phyloP scores from a whole-genome alignment of 352 stramenopile species.

The Phytophthora syringae region DNA sequence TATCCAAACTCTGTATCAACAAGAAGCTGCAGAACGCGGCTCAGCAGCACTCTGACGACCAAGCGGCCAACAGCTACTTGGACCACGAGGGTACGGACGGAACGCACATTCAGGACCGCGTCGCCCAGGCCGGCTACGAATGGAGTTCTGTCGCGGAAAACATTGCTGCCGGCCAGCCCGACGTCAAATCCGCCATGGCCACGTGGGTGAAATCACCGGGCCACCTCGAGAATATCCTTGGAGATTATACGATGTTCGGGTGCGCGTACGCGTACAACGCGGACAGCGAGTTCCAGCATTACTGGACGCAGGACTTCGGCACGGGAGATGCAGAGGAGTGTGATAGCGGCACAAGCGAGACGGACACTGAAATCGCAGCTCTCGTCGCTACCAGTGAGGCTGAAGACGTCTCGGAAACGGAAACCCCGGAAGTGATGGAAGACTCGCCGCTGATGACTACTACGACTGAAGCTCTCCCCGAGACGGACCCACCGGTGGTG shows the following conservation, averaged over 20 bases:
- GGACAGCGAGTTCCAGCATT: constrained; percentile 38
- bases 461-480: neutral
- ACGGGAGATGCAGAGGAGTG: constrained; percentile 32
- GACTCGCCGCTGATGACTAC: neutral
- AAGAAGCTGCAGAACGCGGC: constrained; percentile 36
- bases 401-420: neutral
- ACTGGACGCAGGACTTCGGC: constrained; percentile 66
- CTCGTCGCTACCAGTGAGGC: neutral
- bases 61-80: constrained; percentile 54
- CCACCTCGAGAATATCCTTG: constrained; percentile 40
- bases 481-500: constrained; percentile 3
- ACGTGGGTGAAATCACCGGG: constrained; percentile 41
- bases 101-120: constrained; percentile 36
- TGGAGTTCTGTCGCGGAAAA: constrained; percentile 53
- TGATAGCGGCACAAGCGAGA: constrained; percentile 13
- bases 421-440: neutral
- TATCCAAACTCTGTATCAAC: constrained; percentile 45
- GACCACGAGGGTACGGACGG: constrained; percentile 50
- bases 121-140: constrained; percentile 46
- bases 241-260: constrained; percentile 46
- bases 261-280: constrained; percentile 36
- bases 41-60: constrained; percentile 43
- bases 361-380: neutral
- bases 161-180: constrained; percentile 39
- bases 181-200: constrained; percentile 43